Evolutionary conservation across 176 grass and related monocot genomes (phyloP), one percentile per base, ranked within the genome.

Genomic region (Oryza longistaminata): DNA sequence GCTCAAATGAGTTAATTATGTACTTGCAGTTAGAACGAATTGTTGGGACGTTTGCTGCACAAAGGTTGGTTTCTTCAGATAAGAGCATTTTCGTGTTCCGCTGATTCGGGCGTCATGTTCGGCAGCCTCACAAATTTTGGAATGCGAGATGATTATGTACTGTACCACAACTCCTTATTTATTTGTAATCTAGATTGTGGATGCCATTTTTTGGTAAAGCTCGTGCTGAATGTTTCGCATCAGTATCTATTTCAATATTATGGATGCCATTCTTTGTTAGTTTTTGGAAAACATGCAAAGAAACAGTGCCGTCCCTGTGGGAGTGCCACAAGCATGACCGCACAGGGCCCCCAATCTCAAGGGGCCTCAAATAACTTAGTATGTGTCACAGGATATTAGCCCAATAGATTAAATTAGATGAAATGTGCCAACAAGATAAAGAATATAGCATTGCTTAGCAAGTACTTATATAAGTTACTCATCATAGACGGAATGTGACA

Each of bases 31-130:
- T 97, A 64, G 92, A 94, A 80, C 86, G 92, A 66, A 94, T 94
- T 76, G 92, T 94, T 24, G 92, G 90, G 50, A 88, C 88, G 3
- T 81, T 71, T 76, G 53, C 92, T 13, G 90, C 92, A 22, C 85
- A 87, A 39, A 94, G 88, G 82, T 83, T 94, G 87, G 69, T 91
- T 69, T 97, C 92, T n/a, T 91, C 95, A 0, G 88, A 94, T 31
- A 97, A 94, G 75, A 67, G 86, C 73, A 88, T 97, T 84, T 94
- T 97, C 82, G 82, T 93, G 48, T 94, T 97, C 64, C 93, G 48
- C 80, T 90, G 46, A 90, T 49, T 22, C 29, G 13, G 17, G 40
- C 22, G 6, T 44, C 43, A 77, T 12, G 45, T 68, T 68, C 13
- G 71, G 42, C 11, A n/a, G 14, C 43, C 68, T 86, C 55, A 19